Conservation (phyloP, 768 basidiomycete species). For the Phanerochaete sordida region DNA sequence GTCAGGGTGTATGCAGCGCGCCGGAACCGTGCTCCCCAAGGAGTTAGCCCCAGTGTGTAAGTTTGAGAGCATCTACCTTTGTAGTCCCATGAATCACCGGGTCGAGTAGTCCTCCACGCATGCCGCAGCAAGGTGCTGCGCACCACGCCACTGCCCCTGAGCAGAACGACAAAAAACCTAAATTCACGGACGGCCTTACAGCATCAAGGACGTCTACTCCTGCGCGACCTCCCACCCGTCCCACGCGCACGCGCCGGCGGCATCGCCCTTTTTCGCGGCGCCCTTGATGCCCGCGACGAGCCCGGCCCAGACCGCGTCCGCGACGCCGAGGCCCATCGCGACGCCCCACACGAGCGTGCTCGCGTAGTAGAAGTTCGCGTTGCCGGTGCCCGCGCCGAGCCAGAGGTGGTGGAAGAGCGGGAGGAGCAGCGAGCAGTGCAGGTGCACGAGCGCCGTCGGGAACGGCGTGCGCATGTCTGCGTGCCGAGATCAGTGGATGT, state of each 20-base stretch:
- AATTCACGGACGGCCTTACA: no score
- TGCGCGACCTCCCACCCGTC: slow-evolving; percentile 58
- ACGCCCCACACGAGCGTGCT: slow-evolving; percentile 91
- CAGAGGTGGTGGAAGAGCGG: slow-evolving; percentile 92
- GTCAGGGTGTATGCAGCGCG: no score
- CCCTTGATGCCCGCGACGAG: slow-evolving; percentile 28
- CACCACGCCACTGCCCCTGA: no score
- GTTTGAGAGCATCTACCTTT: no score
- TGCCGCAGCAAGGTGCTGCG: no score
- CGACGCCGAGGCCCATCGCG: slow-evolving; percentile 76
- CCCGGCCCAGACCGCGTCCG: slow-evolving; percentile 82
- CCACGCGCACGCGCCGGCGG: slow-evolving; percentile 15
- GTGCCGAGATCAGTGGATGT: neutral
- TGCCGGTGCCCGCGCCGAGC: slow-evolving; percentile 88
- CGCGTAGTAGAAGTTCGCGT: slow-evolving; percentile 98
- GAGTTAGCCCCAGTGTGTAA: no score
- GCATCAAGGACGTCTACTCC: no score
- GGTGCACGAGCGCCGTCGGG: slow-evolving; percentile 75
- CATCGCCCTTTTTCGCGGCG: slow-evolving; percentile 55
- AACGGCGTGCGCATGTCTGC: slow-evolving; percentile 83
- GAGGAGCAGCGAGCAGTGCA: slow-evolving; percentile 81
- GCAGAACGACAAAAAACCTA: no score
- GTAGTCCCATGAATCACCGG: no score
- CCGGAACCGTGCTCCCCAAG: no score
- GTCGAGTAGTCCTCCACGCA: no score